Evolutionary conservation across 2,329 filamentous ascomycete species (phyloP).

Genomic region (Aspergillus sp.): DNA sequence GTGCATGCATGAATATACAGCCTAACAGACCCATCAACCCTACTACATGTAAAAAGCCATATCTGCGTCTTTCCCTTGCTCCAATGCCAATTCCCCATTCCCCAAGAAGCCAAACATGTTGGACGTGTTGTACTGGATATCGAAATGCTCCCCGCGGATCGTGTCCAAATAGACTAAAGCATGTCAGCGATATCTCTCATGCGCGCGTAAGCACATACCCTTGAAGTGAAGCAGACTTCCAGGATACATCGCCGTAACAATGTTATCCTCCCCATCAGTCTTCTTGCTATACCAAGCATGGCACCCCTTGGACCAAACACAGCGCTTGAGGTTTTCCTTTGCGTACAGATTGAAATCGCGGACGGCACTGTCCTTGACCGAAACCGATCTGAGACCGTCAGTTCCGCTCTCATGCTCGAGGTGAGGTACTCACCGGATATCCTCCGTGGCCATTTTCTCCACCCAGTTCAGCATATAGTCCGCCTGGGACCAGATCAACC

Average conservation of each 20-base stretch:
- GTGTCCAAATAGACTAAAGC: constrained; percentile 9
- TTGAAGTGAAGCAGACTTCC: constrained; percentile 25
- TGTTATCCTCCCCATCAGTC: constrained; percentile 4
- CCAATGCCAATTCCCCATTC: constrained; percentile 14
- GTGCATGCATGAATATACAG: neutral
- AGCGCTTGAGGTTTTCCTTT: constrained; percentile 20
- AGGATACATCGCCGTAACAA: constrained; percentile 24
- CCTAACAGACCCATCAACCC: neutral
- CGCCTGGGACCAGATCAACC: constrained; percentile 14
- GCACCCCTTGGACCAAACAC: constrained; percentile 28
- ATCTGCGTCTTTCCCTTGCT: constrained; percentile 9
- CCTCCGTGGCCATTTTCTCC: constrained; percentile 23
- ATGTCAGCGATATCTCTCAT: neutral
- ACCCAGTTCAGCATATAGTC: constrained; percentile 29
- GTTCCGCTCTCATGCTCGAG: neutral
- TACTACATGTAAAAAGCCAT: constrained; percentile 11
- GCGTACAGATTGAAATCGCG: constrained; percentile 21
- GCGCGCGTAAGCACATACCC: neutral
- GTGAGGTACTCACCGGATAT: constrained; percentile 11
- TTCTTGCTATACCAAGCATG: constrained; percentile 25
- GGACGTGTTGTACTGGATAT: constrained; percentile 13
- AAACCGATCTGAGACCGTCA: constrained; percentile 11
- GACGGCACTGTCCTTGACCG: constrained; percentile 17
- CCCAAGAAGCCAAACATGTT: constrained; percentile 15
- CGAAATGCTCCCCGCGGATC: constrained; percentile 17